Conservation (phyloP, 441 rosid species). For the Pelargonium citronellum region DNA sequence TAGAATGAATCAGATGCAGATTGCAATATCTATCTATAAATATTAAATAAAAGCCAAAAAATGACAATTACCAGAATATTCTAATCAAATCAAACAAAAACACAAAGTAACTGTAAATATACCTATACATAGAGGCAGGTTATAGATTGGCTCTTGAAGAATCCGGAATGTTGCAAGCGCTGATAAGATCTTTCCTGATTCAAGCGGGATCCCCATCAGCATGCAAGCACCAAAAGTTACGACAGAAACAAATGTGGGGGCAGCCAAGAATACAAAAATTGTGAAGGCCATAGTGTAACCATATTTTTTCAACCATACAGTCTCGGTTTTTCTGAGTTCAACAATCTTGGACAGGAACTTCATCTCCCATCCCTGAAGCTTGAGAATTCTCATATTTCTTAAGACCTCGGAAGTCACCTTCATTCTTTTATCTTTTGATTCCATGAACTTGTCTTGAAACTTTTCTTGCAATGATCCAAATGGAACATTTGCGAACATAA, state of each 20-base stretch:
- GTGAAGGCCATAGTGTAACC: slow-evolving; percentile 33
- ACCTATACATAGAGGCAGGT: slow-evolving; percentile 34
- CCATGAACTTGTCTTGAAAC: slow-evolving; percentile 48
- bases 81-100: too few species aligned
- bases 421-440: slow-evolving; percentile 55
- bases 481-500: slow-evolving; percentile 52
- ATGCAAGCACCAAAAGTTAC: slow-evolving; percentile 49
- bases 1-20: too few species aligned
- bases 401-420: slow-evolving; percentile 50
- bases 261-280: slow-evolving; percentile 39
- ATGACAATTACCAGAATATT: too few species aligned
- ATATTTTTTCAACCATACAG: slow-evolving; percentile 47
- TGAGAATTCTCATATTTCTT: slow-evolving; percentile 58
- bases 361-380: slow-evolving; percentile 74
- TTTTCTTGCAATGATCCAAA: slow-evolving; percentile 41
- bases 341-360: slow-evolving; percentile 48
- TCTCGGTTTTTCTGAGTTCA: slow-evolving; percentile 37
- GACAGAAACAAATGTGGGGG: slow-evolving; percentile 53
- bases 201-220: slow-evolving; percentile 44
- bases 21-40: too few species aligned
- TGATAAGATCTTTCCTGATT: slow-evolving; percentile 58
- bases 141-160: slow-evolving; percentile 49
- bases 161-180: slow-evolving; percentile 61
- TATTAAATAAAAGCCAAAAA: too few species aligned
- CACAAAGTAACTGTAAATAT: too few species aligned